These are phyloP conservation scores for Populus hybrid DNA, from an alignment of 441 rosid genomes.

Conservation along the genomic window DNA sequence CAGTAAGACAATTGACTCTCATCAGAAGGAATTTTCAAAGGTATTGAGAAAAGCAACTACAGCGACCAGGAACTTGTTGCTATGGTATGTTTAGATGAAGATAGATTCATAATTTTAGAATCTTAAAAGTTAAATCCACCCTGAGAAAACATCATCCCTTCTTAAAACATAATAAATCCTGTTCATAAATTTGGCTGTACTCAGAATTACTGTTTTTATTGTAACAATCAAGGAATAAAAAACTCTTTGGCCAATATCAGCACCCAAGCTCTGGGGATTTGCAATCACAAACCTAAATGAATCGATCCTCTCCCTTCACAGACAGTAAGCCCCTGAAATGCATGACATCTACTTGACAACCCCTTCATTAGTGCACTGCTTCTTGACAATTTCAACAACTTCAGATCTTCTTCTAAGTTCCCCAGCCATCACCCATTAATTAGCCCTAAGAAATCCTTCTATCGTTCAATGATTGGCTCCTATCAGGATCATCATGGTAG, in stretches of 20 bases:
- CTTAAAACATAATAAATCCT: no score
- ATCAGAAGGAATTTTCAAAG: slow-evolving; percentile 21
- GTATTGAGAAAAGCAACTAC: slow-evolving; percentile 10
- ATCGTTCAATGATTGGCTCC: slow-evolving; percentile 10
- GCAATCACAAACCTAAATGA: background rate
- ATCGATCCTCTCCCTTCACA: background rate
- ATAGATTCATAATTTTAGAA: background rate
- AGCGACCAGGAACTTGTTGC: background rate
- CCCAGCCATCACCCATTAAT: background rate
- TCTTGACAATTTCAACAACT: background rate
- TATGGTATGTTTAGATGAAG: background rate
- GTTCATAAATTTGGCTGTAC: no score
- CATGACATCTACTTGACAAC: background rate
- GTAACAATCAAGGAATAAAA: background rate
- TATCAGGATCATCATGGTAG: background rate
- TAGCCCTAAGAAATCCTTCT: background rate
- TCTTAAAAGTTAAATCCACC: background rate
- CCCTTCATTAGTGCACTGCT: background rate
- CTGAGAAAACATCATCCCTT: background rate
- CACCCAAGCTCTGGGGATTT: background rate
- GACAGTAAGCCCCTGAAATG: background rate
- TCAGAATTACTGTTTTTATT: no score
- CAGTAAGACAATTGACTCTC: slow-evolving; percentile 17
- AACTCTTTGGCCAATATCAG: background rate
- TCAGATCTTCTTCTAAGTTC: background rate